Percentiles rank a stretch among this genome's conserved stretches.
These are phyloP conservation scores for Sordaria brevicollis DNA, from an alignment of 495 filamentous ascomycete genomes.

Conservation along the genomic window DNA sequence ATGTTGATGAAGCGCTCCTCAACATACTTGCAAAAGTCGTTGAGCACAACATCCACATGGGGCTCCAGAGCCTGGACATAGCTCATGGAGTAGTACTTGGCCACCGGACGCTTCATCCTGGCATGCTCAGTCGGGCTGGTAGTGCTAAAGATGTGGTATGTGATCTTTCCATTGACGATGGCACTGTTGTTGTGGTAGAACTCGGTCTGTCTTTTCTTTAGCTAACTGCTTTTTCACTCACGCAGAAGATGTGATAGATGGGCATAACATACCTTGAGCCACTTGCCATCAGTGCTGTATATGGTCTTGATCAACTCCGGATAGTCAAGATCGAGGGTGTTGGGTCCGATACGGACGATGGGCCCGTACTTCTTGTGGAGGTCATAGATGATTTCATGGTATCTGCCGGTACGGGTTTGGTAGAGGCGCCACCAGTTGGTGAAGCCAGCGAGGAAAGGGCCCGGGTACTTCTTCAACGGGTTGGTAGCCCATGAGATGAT, in stretches of 20 bases:
- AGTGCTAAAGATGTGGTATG: slow-evolving; percentile 25
- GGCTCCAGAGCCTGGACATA: slow-evolving; percentile 23
- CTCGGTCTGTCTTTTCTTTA: slow-evolving; percentile 19
- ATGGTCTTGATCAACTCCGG: slow-evolving; percentile 23
- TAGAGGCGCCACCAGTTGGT: slow-evolving; percentile 31
- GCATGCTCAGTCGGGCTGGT: slow-evolving; percentile 21
- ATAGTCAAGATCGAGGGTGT: slow-evolving; percentile 36
- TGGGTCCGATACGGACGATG: slow-evolving; percentile 45
- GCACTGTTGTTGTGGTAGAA: slow-evolving; percentile 29
- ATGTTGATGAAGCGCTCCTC: slow-evolving; percentile 22
- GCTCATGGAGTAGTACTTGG: slow-evolving; percentile 25
- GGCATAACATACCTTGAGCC: slow-evolving; percentile 16
- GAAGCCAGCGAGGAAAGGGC: slow-evolving; percentile 15
- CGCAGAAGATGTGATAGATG: background rate
- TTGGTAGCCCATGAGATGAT: background rate
- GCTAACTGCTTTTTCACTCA: background rate
- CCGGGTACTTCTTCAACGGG: slow-evolving; percentile 4
- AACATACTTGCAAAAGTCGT: slow-evolving; percentile 18
- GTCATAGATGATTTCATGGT: slow-evolving; percentile 12
- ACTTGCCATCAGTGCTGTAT: slow-evolving; percentile 22
- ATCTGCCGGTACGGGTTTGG: slow-evolving; percentile 16
- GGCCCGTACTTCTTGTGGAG: slow-evolving; percentile 40
- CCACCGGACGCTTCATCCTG: slow-evolving; percentile 23
- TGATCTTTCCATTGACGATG: slow-evolving; percentile 25
- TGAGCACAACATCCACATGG: slow-evolving; percentile 23